These are phyloP conservation scores for Pezicula rhizophila DNA, from an alignment of 2,329 filamentous ascomycete species.

Conservation along the genomic window DNA sequence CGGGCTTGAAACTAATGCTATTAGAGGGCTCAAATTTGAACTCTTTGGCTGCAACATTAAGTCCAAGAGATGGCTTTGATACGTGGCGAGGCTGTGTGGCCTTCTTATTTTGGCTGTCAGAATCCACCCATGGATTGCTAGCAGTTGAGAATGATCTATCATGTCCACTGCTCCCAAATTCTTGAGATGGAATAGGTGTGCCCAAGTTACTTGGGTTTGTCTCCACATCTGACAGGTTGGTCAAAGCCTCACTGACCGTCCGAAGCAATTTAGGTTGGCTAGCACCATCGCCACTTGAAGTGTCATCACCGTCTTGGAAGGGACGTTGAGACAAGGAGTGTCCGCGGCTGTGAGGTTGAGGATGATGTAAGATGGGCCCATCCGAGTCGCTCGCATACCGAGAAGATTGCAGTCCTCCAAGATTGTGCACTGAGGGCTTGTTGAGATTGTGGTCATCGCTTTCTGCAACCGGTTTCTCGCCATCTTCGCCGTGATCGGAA, in stretches of 20 bases:
- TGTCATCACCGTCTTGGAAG: constrained; percentile 50
- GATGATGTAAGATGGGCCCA: constrained; percentile 60
- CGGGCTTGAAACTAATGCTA: constrained; percentile 40
- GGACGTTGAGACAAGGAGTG: constrained; percentile 66
- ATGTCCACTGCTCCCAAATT: constrained; percentile 43
- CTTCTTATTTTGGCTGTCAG: constrained; percentile 32
- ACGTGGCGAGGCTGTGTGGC: constrained; percentile 49
- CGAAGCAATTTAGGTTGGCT: constrained; percentile 12
- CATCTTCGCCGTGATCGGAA: constrained; percentile 26
- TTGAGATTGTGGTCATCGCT: constrained; percentile 13
- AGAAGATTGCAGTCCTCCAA: constrained; percentile 20
- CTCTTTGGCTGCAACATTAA: constrained; percentile 85
- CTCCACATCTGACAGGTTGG: constrained; percentile 59
- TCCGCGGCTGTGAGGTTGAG: constrained; percentile 66
- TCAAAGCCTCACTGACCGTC: constrained; percentile 21
- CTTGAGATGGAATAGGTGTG: constrained; percentile 50
- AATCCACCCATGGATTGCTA: constrained; percentile 60
- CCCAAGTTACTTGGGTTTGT: constrained; percentile 69
- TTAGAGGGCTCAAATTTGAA: constrained; percentile 64
- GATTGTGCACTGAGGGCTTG: constrained; percentile 12
- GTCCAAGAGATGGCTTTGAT: constrained; percentile 64
- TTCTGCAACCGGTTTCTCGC: constrained; percentile 7
- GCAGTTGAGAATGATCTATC: constrained; percentile 48
- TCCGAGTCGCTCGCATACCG: constrained; percentile 49
- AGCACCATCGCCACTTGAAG: constrained; percentile 19